Conservation (phyloP, 1,139 yeast genomes). For the Suhomyces terraborum region DNA sequence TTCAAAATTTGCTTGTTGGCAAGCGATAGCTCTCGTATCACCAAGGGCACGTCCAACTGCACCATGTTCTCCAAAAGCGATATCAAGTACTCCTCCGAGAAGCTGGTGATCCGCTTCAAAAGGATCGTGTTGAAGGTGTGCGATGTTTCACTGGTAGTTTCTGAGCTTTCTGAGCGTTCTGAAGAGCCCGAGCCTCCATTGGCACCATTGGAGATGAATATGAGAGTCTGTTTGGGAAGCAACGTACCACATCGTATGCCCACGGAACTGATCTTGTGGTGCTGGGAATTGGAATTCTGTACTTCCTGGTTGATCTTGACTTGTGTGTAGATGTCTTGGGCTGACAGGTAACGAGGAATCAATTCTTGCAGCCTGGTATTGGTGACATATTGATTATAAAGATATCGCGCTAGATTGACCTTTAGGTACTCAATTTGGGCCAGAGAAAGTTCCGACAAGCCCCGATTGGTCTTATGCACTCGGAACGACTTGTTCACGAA, state of each 20-base stretch:
- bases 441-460: constrained; percentile 3
- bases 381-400: constrained; percentile 10
- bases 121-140: constrained; percentile 15
- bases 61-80: constrained; percentile 16
- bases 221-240: constrained; percentile 18
- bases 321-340: constrained; percentile 15
- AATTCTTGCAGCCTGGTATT: constrained; percentile 13
- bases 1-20: constrained; percentile 12
- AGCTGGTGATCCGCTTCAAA: constrained; percentile 13
- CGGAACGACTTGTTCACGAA: constrained; percentile 20
- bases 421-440: constrained; percentile 13
- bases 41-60: constrained; percentile 13
- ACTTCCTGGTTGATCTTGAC: constrained; percentile 12
- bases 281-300: constrained; percentile 5
- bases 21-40: constrained; percentile 16
- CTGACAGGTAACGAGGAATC: constrained; percentile 15
- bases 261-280: constrained; percentile 13
- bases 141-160: no score
- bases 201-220: constrained; percentile 14
- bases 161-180: no score
- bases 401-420: constrained; percentile 12
- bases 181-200: no score
- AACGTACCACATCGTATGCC: constrained; percentile 16
- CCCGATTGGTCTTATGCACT: constrained; percentile 15
- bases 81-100: constrained; percentile 11